phyloP scores from a whole-genome alignment of 805 yeast species.

The Torulaspora quercuum region DNA sequence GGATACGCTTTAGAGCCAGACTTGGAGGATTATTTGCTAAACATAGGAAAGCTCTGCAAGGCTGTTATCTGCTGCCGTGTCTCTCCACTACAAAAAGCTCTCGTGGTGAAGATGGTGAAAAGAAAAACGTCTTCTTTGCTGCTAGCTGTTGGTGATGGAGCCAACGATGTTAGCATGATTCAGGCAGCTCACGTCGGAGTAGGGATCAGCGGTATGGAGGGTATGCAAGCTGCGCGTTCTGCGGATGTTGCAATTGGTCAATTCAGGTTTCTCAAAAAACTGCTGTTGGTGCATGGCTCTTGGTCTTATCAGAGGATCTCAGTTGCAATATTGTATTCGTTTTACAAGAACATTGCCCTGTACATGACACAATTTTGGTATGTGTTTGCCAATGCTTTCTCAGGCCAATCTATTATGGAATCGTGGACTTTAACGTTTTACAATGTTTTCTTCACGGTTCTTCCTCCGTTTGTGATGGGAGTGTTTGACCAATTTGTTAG shows the following conservation, averaged over 20 bases:
- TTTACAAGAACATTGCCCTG: slow-evolving; percentile 90
- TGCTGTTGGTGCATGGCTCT: slow-evolving; percentile 89
- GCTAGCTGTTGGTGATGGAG: slow-evolving; percentile 97
- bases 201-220: slow-evolving; percentile 98
- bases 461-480: slow-evolving; percentile 95
- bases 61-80: slow-evolving; percentile 98
- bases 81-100: slow-evolving; percentile 93
- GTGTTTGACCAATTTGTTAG: slow-evolving; percentile 95
- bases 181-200: slow-evolving; percentile 99
- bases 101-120: slow-evolving; percentile 93
- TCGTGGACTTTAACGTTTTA: slow-evolving; percentile 97
- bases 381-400: slow-evolving; percentile 85
- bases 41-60: slow-evolving; percentile 80
- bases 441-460: slow-evolving; percentile 88
- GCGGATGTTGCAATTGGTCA: slow-evolving; percentile 98
- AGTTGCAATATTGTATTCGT: slow-evolving; percentile 87
- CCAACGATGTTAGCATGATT: slow-evolving; percentile 98
- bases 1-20: slow-evolving; percentile 80
- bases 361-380: slow-evolving; percentile 99
- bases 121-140: slow-evolving; percentile 67
- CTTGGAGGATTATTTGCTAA: slow-evolving; percentile 71
- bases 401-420: slow-evolving; percentile 94
- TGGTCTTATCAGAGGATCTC: slow-evolving; percentile 97
- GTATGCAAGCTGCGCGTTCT: slow-evolving; percentile 98
- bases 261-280: slow-evolving; percentile 77